Percentiles rank a stretch among this genome's conserved stretches.
These are phyloP conservation scores for Thalassiosira hispida DNA, from an alignment of 352 stramenopile genomes.

Conservation along the genomic window DNA sequence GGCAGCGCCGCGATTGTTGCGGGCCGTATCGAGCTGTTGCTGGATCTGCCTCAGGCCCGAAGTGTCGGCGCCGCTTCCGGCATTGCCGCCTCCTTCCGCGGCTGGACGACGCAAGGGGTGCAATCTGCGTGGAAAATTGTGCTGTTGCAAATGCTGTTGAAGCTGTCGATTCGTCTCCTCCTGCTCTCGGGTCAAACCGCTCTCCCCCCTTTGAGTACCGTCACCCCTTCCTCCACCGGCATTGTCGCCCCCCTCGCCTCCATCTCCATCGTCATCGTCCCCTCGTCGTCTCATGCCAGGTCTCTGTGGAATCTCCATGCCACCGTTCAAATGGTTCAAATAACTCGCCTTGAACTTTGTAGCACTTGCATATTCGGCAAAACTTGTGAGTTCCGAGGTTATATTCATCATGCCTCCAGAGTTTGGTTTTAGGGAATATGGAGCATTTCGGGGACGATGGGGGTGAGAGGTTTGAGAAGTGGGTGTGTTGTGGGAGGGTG, in stretches of 20 bases:
- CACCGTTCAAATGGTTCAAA: constrained; percentile 63
- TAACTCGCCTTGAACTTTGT: constrained; percentile 70
- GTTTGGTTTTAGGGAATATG: no score
- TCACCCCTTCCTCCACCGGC: background rate
- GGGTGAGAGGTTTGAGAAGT: constrained; percentile 2
- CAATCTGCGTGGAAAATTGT: background rate
- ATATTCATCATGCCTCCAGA: background rate
- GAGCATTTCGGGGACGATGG: no score
- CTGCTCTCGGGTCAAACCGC: constrained; percentile 37
- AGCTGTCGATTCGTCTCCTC: constrained; percentile 35
- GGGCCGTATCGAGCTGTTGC: background rate
- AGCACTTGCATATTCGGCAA: constrained; percentile 63
- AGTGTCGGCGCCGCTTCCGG: background rate
- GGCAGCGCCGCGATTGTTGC: background rate
- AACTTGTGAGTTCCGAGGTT: constrained; percentile 55
- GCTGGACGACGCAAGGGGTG: background rate
- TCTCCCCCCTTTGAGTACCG: background rate
- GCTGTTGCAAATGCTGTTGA: constrained; percentile 33
- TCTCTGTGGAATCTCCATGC: background rate
- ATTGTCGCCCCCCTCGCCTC: no score
- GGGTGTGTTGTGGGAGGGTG: background rate
- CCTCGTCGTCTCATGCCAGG: background rate
- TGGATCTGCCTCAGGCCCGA: no score
- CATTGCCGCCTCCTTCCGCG: background rate
- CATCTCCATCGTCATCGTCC: background rate